phyloP scores from a whole-genome alignment of 2,329 filamentous ascomycete species.

The Geosmithia putterillii region DNA sequence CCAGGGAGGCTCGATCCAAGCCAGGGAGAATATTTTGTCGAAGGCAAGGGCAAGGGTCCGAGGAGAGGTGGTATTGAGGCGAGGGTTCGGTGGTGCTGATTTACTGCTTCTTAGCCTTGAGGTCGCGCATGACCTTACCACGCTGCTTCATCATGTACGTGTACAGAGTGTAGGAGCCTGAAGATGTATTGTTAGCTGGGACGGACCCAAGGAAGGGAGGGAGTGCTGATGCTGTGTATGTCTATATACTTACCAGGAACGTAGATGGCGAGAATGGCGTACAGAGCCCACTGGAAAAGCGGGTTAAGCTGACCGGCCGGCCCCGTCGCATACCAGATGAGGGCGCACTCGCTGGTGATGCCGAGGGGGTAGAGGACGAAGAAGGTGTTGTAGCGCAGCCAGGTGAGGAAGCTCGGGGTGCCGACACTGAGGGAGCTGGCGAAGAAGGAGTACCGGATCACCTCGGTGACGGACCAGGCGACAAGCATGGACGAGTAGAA shows the following conservation, averaged over 20 bases:
- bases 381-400: slow-evolving; percentile 88
- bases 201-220: slow-evolving; percentile 2
- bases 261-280: slow-evolving; percentile 59
- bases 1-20: no score
- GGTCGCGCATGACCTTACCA: slow-evolving; percentile 60
- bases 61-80: not conserved
- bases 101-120: slow-evolving; percentile 29
- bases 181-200: no score
- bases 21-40: no score
- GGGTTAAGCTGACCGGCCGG: slow-evolving; percentile 38
- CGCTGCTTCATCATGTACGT: slow-evolving; percentile 93
- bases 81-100: not conserved
- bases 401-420: slow-evolving; percentile 56
- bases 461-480: slow-evolving; percentile 85
- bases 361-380: slow-evolving; percentile 86
- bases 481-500: slow-evolving; percentile 68
- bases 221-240: not conserved
- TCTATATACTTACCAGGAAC: slow-evolving; percentile 53
- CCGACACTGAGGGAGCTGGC: slow-evolving; percentile 51
- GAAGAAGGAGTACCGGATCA: slow-evolving; percentile 89
- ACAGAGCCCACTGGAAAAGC: slow-evolving; percentile 45
- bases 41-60: not conserved
- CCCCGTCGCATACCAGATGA: slow-evolving; percentile 63
- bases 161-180: slow-evolving; percentile 71
- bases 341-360: slow-evolving; percentile 73